These are phyloP conservation scores for Leucoagaricus sp. DNA, from an alignment of 1,284 basidiomycete species.

Conservation along the genomic window DNA sequence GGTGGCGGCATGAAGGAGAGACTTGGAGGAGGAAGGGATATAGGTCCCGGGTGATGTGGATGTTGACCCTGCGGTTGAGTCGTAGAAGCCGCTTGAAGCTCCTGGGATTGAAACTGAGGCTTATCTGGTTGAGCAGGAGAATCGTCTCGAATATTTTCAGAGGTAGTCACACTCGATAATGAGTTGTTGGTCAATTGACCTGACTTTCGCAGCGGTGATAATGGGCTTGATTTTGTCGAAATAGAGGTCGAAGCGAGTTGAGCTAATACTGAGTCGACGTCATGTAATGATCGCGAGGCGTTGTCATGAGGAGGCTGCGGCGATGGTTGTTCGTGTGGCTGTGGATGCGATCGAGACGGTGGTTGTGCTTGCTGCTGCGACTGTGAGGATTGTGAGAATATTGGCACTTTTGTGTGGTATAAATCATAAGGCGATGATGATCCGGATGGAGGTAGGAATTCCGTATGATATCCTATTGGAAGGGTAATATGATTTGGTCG, in stretches of 20 bases:
- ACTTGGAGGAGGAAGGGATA: slow-evolving; percentile 63
- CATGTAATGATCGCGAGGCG: neutral
- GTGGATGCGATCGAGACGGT: neutral
- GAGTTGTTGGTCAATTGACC: neutral
- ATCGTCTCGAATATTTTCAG: neutral
- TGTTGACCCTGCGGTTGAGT: slow-evolving; percentile 36
- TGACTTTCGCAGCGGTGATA: neutral
- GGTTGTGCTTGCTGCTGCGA: slow-evolving; percentile 8
- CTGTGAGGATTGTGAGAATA: slow-evolving; percentile 11
- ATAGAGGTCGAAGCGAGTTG: slow-evolving; percentile 5
- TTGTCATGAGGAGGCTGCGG: neutral
- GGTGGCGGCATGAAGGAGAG: slow-evolving; percentile 43
- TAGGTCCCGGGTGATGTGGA: slow-evolving; percentile 69
- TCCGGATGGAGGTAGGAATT: slow-evolving; percentile 34
- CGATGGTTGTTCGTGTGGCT: neutral
- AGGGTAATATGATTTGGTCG: slow-evolving; percentile 21
- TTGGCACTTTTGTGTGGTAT: slow-evolving; percentile 28
- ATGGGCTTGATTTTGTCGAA: neutral
- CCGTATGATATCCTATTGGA: slow-evolving; percentile 27
- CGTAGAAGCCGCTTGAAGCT: slow-evolving; percentile 18
- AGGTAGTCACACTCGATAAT: neutral
- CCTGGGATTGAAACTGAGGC: neutral
- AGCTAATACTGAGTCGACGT: neutral
- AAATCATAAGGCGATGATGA: slow-evolving; percentile 44
- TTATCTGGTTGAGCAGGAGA: neutral